These are phyloP conservation scores for Theileria annulata DNA, from an alignment of 169 alveolate genomes.

Conservation along the genomic window DNA sequence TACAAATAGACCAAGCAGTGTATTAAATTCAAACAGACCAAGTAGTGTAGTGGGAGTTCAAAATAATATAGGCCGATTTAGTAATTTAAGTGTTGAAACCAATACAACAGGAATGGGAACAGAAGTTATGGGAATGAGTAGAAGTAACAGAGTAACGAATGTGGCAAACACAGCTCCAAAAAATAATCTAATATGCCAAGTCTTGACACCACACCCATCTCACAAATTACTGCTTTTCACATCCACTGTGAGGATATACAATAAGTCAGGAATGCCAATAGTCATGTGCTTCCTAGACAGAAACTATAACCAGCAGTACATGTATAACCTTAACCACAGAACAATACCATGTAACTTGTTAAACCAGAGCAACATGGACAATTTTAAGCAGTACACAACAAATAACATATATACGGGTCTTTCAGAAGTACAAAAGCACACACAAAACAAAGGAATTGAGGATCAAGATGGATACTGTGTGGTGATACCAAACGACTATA, in stretches of 20 bases:
- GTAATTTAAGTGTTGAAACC: not conserved
- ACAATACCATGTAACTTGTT: conserved; percentile 67
- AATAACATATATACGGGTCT: conserved; percentile 8
- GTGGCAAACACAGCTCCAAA: conserved; percentile 21
- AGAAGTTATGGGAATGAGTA: conserved; percentile 24
- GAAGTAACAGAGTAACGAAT: conserved; percentile 33
- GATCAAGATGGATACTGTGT: conserved; percentile 50
- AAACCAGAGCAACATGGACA: conserved; percentile 36
- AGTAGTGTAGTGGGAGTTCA: not conserved
- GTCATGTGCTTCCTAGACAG: conserved; percentile 76
- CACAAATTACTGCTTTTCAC: conserved; percentile 81
- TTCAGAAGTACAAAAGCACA: not conserved
- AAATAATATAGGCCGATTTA: not conserved
- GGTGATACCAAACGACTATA: conserved; percentile 56
- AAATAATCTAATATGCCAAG: conserved; percentile 73
- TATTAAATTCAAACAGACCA: not conserved
- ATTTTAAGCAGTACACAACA: conserved; percentile 38
- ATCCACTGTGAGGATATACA: conserved; percentile 77
- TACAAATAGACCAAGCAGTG: not conserved
- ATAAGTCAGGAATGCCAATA: conserved; percentile 82
- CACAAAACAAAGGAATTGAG: conserved; percentile 13
- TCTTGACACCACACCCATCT: conserved; percentile 81
- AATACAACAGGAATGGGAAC: not conserved
- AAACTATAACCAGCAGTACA: conserved; percentile 62
- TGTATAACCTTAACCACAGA: conserved; percentile 69